Evolutionary conservation across 139 green algal species (phyloP), one percentile per base, ranked within the genome.

Genomic region (Haematococcus lacustris): DNA sequence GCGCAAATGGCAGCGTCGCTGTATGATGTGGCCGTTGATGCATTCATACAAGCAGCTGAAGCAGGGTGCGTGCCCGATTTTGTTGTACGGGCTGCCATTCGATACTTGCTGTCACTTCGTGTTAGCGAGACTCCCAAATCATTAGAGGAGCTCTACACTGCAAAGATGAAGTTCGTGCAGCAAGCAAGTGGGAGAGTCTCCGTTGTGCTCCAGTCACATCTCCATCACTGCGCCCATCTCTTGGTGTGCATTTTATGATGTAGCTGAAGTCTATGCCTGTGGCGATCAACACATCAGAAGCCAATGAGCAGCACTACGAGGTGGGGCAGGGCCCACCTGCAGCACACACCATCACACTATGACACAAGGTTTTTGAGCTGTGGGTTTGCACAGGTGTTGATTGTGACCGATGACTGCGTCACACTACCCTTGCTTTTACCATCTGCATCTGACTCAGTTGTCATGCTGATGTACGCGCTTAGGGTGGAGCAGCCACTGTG

Each of bases 291-390:
- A 97, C 91, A 0, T 73, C 66, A 2, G 85, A 86, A 25, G 93
- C 94, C 40, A 98, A 98, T 68, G 88, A 96, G 72, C 91, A 97
- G 75, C 92, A 96, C 79, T 97, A 97, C 64, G 91, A 95, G 85
- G 84, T 91, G 38, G 3, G 66, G n/a, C 43, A 13, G 51, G 38
- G 38, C 38, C n/a, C 4, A 9, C 61, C 5, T 35, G 40, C 6
- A 26, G 28, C 28, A 33, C 28, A 23, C 23, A 64, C 53, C 53
- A 64, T 25, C 53, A 64, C 9, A 50, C 30, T 21, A 25, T 65
- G 57, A 13, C 57, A 65, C 26, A 30, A 65, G 57, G 25, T 9
- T 5, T 25, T 30, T 34, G 57, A 5, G 9, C 51, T 9, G 17
- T 53, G 9, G 9, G 9, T 9, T 53, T 28, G n/a, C 43, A 53